Evolutionary conservation across 2,329 filamentous ascomycete genomes (phyloP), one percentile per base, ranked within the genome.

Genomic region (Intubia oerlemansii): DNA sequence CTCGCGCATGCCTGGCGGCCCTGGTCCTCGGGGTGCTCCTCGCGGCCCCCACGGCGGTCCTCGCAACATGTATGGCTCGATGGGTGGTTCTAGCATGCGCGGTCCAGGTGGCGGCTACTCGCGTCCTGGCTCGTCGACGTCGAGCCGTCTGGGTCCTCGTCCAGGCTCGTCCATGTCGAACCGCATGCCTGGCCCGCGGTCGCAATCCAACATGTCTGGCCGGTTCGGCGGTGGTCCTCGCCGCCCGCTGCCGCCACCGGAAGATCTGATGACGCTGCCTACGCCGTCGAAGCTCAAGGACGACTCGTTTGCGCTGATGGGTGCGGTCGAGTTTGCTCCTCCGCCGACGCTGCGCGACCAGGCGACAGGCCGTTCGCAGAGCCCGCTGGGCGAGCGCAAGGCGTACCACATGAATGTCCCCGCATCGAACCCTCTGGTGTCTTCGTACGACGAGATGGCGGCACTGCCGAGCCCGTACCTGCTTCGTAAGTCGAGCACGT

Each of bases 401-500:
- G 70, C 81, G 1, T 98, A 80, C 54, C 72, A 70, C 32, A 71
- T 76, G n/a, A 57, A 60, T 21, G 62, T 84, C 3, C 68, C 74
- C 11, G 63, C 67, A 17, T 74, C 79, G 44, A 76, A 71, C n/a
- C 84, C 84, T 1, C 60, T 93, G 22, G 72, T 64, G 15, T 80
- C 75, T 34, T 63, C 82, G 5, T 93, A 82, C 49, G 85, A 95
- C 32, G 85, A 95, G 34, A 69, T 95, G 36, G 53, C 74, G 10
- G 62, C 65, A 7, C 70, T 98, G 37, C 88, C 88, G 21, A 93
- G 82, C 62, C 82, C 88, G 68, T 85, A 84, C 45, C 41, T 68
- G 42, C 59, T 88, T 28, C 69, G 76, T 44, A 84, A 81, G 44
- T 84, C 77, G 2, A 57, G 66, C 35, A 79, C 76, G 1, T 85